These are phyloP conservation scores for Coemansia sp. DNA, from an alignment of 192 early-diverging fungal species.

Conservation along the genomic window DNA sequence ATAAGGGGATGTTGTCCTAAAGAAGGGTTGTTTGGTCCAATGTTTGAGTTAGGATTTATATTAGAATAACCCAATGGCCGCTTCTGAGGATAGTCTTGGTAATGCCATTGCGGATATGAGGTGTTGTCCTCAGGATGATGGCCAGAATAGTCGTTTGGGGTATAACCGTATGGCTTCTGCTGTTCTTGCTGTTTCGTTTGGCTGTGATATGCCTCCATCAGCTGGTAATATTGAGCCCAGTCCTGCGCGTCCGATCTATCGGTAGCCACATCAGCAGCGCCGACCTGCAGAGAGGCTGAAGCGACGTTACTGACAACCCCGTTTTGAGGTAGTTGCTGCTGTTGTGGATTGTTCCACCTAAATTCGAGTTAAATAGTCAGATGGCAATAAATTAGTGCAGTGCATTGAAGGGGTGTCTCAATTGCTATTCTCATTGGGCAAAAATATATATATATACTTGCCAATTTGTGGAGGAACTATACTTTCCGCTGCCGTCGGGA, in stretches of 20 bases:
- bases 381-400: not conserved
- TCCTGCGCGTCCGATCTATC: slow-evolving; percentile 20
- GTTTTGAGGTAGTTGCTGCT: not conserved
- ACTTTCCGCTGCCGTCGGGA: slow-evolving; percentile 5
- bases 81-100: slow-evolving; percentile 11
- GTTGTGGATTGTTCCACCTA: slow-evolving; percentile 56
- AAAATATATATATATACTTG: slow-evolving; percentile 4
- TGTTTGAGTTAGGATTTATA: not conserved
- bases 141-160: not conserved
- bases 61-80: slow-evolving; percentile 5
- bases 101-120: slow-evolving; percentile 12
- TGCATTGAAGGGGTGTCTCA: not conserved
- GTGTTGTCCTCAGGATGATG: slow-evolving; percentile 2
- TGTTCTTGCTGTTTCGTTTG: slow-evolving; percentile 23
- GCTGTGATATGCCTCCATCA: slow-evolving; percentile 41
- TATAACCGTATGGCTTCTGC: slow-evolving; percentile 12
- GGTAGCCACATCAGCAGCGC: not conserved
- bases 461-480: slow-evolving; percentile 9
- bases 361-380: not conserved
- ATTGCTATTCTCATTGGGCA: not conserved
- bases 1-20: not conserved
- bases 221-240: slow-evolving; percentile 55
- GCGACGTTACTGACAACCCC: not conserved
- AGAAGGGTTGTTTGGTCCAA: not conserved
- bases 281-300: not conserved